Base-by-base conservation (phyloP, 805 yeast genomes). In the Myxozyma monticola region DNA sequence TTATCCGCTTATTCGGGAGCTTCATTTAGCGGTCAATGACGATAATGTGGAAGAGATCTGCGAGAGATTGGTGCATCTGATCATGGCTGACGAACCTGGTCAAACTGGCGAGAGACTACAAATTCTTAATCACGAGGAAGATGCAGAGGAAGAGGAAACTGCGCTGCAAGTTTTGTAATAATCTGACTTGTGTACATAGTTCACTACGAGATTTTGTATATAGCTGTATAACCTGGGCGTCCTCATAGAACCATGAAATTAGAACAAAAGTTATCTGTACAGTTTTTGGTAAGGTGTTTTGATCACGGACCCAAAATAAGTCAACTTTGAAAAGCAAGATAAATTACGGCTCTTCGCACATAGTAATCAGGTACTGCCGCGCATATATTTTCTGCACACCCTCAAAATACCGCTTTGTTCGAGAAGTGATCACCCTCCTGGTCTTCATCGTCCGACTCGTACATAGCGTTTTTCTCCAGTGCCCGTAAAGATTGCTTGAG, bases 41-140 rank as follows among this genome's bases (percentile, higher is more conserved):
- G 76, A 73, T 22, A 72, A 69, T 17, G 75, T 88, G 20, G 73
- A 73, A 37, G 95, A 85, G 37, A 69, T 85, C 37, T 84, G 93
- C 71, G 95, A 88, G 60, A 77, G 93, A 65, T 68, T 86, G 35
- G 99, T 90, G 20, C 91, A 91, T 66, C 79, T 88, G 81, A 75
- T 91, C 57, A 85, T 86, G 93, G 78, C 76, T 7, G 77, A 79
- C 35, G 71, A 69, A 26, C 78, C 76, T 8, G 77, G 79, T 30
- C 69, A 68, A 26, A 65, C 61, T 2, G 71, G 65, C 56, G 75
- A 70, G 35, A 82, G 80, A 49, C 50, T 75, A 50, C 69, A 72
- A 24, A 62, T 70, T 21, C 75, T 74, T 29, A 38, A 36, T 53
- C 78, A 73, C 26, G 80, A 78, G 26, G 49, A n/a, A n/a, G 22